A percentile compares a stretch with the other conserved stretches of the same genome.
phyloP scores from a whole-genome alignment of 495 filamentous ascomycete genomes.

The Amorphotheca resinae region DNA sequence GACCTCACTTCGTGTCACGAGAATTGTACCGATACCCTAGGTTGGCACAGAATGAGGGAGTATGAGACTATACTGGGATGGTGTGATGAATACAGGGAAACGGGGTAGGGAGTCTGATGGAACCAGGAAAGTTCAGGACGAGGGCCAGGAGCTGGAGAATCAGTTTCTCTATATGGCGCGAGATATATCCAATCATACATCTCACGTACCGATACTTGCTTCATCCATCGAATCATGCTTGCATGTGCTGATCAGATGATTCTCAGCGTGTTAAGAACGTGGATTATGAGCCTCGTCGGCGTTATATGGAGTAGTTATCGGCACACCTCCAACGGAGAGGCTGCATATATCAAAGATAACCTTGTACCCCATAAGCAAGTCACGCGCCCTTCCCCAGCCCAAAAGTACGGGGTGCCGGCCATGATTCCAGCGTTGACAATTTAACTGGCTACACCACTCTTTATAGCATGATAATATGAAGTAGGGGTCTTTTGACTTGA shows the following conservation, averaged over 20 bases:
- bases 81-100: background rate
- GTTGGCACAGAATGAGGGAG: background rate
- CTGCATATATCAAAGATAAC: constrained; percentile 1
- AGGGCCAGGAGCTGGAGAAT: background rate
- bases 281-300: background rate
- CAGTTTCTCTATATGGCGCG: background rate
- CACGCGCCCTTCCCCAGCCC: background rate
- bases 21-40: background rate
- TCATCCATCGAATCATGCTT: background rate
- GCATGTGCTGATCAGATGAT: background rate
- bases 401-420: too few relatives aligned
- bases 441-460: background rate
- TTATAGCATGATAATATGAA: background rate
- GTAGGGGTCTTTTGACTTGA: background rate
- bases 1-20: background rate
- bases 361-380: background rate
- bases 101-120: background rate
- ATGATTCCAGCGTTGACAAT: background rate
- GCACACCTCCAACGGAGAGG: background rate
- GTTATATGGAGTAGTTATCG: background rate
- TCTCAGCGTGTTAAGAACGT: background rate
- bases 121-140: background rate
- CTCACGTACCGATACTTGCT: background rate
- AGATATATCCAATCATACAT: background rate
- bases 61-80: background rate